phyloP scores from a whole-genome alignment of 106 monocot species.

The Agapanthus africanus region DNA sequence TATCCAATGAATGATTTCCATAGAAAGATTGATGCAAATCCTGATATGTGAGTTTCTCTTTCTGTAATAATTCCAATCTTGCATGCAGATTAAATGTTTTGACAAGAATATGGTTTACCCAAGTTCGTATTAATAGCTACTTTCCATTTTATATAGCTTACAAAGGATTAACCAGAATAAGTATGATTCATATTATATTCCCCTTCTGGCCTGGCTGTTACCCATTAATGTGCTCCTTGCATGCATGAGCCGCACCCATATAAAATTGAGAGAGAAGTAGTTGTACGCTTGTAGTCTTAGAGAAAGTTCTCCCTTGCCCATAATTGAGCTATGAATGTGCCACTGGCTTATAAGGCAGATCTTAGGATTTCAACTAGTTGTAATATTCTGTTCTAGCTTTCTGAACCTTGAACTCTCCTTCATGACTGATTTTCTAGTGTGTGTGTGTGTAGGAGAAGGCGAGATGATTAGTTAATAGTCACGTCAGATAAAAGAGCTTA shows the following conservation, averaged over 20 bases:
- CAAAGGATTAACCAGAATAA: conserved; percentile 1
- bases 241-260: background rate
- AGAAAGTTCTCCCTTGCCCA: too few relatives aligned
- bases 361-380: background rate
- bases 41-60: conserved; percentile 99
- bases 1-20: conserved; percentile 69
- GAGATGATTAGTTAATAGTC: too few relatives aligned
- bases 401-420: background rate
- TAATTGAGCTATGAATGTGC: too few relatives aligned
- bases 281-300: background rate
- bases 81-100: background rate
- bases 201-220: background rate
- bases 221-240: background rate
- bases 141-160: background rate
- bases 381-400: background rate
- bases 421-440: background rate
- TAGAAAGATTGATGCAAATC: conserved; percentile 75
- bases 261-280: background rate
- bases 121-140: background rate
- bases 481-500: too few relatives aligned
- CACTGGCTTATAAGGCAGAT: too few relatives aligned
- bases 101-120: background rate
- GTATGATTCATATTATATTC: background rate
- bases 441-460: too few relatives aligned
- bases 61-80: too few relatives aligned